Evolutionary conservation across 1,284 basidiomycete species (phyloP).

Genomic region (Ustilago trichophora): DNA sequence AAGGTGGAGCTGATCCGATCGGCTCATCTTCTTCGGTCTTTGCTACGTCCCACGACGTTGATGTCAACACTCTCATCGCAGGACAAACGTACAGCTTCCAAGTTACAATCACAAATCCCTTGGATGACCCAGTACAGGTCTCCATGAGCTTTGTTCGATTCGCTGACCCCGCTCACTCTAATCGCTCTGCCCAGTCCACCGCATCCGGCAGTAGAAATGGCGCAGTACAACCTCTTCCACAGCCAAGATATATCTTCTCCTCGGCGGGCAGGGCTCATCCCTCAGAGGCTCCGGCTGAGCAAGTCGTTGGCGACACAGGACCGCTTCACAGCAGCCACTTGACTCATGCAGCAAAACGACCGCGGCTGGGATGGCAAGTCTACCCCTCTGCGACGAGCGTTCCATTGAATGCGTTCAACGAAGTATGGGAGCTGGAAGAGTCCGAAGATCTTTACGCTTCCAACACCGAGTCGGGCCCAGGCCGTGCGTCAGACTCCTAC

Average conservation of each 20-base stretch:
- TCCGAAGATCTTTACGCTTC: constrained; percentile 38
- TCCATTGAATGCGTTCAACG: constrained; percentile 51
- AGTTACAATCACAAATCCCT: constrained; percentile 54
- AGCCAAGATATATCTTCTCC: constrained; percentile 31
- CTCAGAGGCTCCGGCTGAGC: too few species aligned
- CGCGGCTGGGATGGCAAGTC: constrained; percentile 24
- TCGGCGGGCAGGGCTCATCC: background rate
- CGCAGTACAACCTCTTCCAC: constrained; percentile 14
- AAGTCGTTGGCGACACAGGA: too few species aligned
- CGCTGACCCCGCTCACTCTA: constrained; percentile 4
- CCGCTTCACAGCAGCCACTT: too few species aligned
- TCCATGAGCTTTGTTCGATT: constrained; percentile 39
- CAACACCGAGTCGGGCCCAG: constrained; percentile 2
- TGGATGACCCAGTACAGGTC: constrained; percentile 56
- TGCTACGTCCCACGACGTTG: constrained; percentile 19
- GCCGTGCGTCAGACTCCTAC: background rate
- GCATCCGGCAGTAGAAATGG: background rate
- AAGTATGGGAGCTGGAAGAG: constrained; percentile 58
- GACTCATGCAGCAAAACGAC: too few species aligned
- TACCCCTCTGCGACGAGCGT: constrained; percentile 37
- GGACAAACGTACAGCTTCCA: constrained; percentile 53
- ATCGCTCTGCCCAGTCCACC: background rate
- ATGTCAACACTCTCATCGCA: constrained; percentile 25
- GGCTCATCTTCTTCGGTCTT: constrained; percentile 7
- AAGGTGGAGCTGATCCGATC: background rate